Conservation (phyloP, 176 grass and related monocot species). For the Avena atlantica region DNA sequence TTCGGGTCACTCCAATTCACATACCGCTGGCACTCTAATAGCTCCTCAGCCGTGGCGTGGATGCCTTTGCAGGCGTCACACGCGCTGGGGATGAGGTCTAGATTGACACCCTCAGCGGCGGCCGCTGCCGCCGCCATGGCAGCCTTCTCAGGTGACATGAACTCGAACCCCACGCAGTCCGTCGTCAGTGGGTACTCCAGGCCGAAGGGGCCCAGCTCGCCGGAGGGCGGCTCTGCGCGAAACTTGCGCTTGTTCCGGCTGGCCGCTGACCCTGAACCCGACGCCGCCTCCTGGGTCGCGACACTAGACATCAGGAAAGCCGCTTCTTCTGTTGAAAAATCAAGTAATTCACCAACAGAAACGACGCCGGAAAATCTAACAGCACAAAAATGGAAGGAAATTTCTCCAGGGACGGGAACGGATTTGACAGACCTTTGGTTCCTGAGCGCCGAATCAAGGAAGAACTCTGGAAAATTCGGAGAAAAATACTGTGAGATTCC, state of each 20-base stretch:
- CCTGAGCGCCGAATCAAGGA: conserved; percentile 24
- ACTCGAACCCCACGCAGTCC: conserved; percentile 68
- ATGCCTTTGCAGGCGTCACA: conserved; percentile 71
- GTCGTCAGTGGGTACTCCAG: conserved; percentile 57
- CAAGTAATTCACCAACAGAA: conserved; percentile 5
- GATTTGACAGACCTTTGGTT: conserved; percentile 43
- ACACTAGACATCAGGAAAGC: conserved; percentile 42
- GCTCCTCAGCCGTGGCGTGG: conserved; percentile 47
- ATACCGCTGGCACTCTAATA: conserved; percentile 68
- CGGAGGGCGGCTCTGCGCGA: conserved; percentile 66
- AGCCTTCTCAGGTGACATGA: conserved; percentile 60
- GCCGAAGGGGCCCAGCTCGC: conserved; percentile 52
- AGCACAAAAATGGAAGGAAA: background rate
- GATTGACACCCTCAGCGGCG: conserved; percentile 45
- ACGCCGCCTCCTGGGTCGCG: conserved; percentile 39
- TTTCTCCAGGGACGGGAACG: conserved; percentile 27
- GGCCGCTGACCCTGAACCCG: conserved; percentile 36
- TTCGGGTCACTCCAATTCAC: conserved; percentile 80
- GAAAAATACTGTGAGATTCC: conserved; percentile 21
- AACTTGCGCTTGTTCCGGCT: conserved; percentile 97
- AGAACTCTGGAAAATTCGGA: conserved; percentile 37
- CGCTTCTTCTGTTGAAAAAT: background rate
- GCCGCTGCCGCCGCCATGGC: conserved; percentile 28
- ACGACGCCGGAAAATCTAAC: background rate
- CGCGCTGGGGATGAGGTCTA: conserved; percentile 54